Percentiles rank a stretch among this genome's conserved stretches.
Evolutionary conservation across 176 grass and related monocot species (phyloP).

Genomic region (Eleusine coracana): DNA sequence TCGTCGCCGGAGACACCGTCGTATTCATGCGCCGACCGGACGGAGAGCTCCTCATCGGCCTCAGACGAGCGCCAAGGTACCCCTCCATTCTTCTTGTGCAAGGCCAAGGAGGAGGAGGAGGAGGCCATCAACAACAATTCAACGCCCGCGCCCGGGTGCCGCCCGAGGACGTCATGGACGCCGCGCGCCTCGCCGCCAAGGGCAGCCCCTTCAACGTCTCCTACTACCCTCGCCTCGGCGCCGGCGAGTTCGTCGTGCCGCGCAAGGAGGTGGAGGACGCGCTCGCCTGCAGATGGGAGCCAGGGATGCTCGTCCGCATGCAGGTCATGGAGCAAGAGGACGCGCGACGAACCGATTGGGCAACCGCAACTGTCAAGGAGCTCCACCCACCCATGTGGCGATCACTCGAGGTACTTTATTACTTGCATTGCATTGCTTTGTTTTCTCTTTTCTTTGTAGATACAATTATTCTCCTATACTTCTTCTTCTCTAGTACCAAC

Average conservation of each 20-base stretch:
- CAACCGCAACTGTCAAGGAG: constrained; percentile 44
- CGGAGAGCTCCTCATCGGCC: constrained; percentile 42
- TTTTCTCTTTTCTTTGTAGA: too few relatives aligned
- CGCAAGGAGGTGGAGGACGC: constrained; percentile 51
- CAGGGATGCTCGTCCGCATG: constrained; percentile 51
- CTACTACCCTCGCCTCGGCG: constrained; percentile 57
- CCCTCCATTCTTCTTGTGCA: background rate
- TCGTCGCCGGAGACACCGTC: constrained; percentile 57
- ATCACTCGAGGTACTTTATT: constrained; percentile 51
- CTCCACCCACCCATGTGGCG: constrained; percentile 56
- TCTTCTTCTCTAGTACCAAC: too few relatives aligned
- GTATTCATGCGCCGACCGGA: constrained; percentile 57
- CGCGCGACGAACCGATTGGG: constrained; percentile 36
- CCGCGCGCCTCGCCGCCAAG: constrained; percentile 41
- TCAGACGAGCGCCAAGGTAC: constrained; percentile 44
- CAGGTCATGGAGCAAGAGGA: constrained; percentile 54
- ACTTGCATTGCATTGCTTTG: too few relatives aligned
- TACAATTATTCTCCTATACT: too few relatives aligned
- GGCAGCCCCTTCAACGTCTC: constrained; percentile 52
- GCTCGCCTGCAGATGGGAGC: constrained; percentile 7
- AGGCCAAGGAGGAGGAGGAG: too few relatives aligned
- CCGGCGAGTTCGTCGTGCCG: constrained; percentile 66
- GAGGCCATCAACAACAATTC: background rate
- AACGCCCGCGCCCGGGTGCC: constrained; percentile 51
- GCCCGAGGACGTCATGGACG: constrained; percentile 49